These are phyloP conservation scores for Mycena alexandri DNA, from an alignment of 768 basidiomycete genomes.

Conservation along the genomic window DNA sequence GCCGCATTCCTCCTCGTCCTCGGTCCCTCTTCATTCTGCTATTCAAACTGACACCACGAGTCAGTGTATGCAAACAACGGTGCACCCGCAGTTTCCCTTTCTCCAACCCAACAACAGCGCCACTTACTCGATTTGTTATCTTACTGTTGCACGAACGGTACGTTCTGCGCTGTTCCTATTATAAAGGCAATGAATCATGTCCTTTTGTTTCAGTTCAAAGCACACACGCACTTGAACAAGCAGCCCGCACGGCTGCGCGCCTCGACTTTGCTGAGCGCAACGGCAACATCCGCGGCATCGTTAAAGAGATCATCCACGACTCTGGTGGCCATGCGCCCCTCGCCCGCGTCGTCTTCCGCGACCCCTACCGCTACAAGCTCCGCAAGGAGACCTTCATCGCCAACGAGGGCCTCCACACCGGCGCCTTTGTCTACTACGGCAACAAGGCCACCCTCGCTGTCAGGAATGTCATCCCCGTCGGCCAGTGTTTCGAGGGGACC, in stretches of 20 bases:
- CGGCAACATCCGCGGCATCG: constrained; percentile 97
- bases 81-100: too few relatives aligned
- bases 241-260: constrained; percentile 74
- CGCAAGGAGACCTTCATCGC: constrained; percentile 98
- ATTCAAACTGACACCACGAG: too few relatives aligned
- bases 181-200: too few relatives aligned
- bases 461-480: constrained; percentile 97
- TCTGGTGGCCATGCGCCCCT: constrained; percentile 93
- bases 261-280: constrained; percentile 98
- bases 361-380: constrained; percentile 95
- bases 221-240: too few relatives aligned
- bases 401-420: constrained; percentile 98
- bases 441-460: constrained; percentile 96
- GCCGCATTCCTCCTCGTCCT: too few relatives aligned
- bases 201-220: too few relatives aligned
- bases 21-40: too few relatives aligned
- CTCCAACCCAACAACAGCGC: too few relatives aligned
- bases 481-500: constrained; percentile 97
- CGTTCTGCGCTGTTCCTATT: too few relatives aligned
- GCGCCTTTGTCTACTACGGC: constrained; percentile 98
- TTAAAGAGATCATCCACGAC: constrained; percentile 99
- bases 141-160: too few relatives aligned
- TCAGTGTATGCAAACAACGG: too few relatives aligned
- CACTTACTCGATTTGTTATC: too few relatives aligned
- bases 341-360: constrained; percentile 82